phyloP scores from a whole-genome alignment of 2,329 filamentous ascomycete genomes.

The Rhynchosporium graminicola region DNA sequence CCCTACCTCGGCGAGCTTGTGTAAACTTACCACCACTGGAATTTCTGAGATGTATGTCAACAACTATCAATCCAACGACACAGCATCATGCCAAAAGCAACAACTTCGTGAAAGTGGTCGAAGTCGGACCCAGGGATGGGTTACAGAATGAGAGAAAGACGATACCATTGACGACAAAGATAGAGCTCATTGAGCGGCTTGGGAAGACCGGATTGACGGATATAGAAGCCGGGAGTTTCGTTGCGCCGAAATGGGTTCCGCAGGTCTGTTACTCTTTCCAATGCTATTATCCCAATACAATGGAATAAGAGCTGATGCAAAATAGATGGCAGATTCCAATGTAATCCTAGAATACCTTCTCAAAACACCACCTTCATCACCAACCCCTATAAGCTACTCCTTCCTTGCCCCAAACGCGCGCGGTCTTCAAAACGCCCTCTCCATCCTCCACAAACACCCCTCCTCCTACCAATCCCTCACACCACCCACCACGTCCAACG shows the following conservation, averaged over 20 bases:
- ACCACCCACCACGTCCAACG: slow-evolving; percentile 31
- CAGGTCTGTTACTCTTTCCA: slow-evolving; percentile 54
- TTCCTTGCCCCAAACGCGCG: slow-evolving; percentile 79
- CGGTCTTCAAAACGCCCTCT: slow-evolving; percentile 65
- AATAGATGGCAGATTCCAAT: slow-evolving; percentile 75
- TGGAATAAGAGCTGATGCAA: background rate
- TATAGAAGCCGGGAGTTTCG: slow-evolving; percentile 82
- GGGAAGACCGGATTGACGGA: slow-evolving; percentile 67
- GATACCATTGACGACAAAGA: slow-evolving; percentile 71
- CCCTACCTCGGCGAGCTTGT: slow-evolving; percentile 19
- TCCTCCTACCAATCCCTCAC: slow-evolving; percentile 53
- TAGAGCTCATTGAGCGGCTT: slow-evolving; percentile 72
- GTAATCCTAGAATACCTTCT: slow-evolving; percentile 72
- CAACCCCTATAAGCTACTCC: slow-evolving; percentile 67
- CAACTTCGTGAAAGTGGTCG: slow-evolving; percentile 63
- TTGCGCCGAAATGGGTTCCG: slow-evolving; percentile 81
- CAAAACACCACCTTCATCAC: slow-evolving; percentile 54
- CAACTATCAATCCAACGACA: slow-evolving; percentile 26
- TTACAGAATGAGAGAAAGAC: slow-evolving; percentile 79
- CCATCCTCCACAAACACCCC: slow-evolving; percentile 55
- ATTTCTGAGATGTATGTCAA: slow-evolving; percentile 31
- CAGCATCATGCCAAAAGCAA: slow-evolving; percentile 28
- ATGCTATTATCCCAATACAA: background rate
- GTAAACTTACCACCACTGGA: slow-evolving; percentile 11
- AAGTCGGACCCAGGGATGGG: slow-evolving; percentile 85